Evolutionary conservation across 2,329 filamentous ascomycete species (phyloP).

Genomic region (Ceratocystis eucalypticola): DNA sequence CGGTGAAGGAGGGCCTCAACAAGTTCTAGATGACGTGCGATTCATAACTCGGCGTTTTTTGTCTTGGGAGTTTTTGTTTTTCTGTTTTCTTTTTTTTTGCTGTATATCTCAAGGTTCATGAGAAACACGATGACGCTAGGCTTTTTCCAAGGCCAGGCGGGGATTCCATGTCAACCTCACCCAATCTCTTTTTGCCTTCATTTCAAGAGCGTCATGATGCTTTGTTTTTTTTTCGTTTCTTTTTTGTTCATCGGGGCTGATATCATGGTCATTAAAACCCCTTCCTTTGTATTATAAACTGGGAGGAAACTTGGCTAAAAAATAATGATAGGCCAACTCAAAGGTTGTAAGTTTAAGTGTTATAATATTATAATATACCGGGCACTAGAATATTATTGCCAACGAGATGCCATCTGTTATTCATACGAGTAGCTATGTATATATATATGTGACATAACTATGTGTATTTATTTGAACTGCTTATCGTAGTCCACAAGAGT

Average conservation of each 20-base stretch:
- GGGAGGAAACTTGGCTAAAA: not conserved
- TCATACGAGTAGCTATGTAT: not conserved
- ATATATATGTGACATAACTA: not conserved
- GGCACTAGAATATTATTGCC: not conserved
- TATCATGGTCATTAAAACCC: not conserved
- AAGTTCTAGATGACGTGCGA: slow-evolving; percentile 18
- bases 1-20: slow-evolving; percentile 50
- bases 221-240: not conserved
- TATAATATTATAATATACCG: not conserved
- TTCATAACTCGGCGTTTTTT: slow-evolving; percentile 8
- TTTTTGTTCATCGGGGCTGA: not conserved
- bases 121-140: not conserved
- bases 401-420: not conserved
- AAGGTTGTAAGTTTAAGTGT: slow-evolving; percentile 2
- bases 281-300: not conserved
- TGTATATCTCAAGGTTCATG: not conserved
- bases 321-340: not conserved
- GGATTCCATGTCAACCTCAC: not conserved
- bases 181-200: not conserved
- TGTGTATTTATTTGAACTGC: slow-evolving; percentile 19
- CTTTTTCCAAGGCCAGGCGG: not conserved
- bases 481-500: slow-evolving; percentile 22
- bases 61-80: not conserved
- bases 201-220: slow-evolving; percentile 3
- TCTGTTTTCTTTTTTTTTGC: not conserved